These are phyloP conservation scores for Dissophora globulifera DNA, from an alignment of 192 early-diverging fungal species.

Conservation along the genomic window DNA sequence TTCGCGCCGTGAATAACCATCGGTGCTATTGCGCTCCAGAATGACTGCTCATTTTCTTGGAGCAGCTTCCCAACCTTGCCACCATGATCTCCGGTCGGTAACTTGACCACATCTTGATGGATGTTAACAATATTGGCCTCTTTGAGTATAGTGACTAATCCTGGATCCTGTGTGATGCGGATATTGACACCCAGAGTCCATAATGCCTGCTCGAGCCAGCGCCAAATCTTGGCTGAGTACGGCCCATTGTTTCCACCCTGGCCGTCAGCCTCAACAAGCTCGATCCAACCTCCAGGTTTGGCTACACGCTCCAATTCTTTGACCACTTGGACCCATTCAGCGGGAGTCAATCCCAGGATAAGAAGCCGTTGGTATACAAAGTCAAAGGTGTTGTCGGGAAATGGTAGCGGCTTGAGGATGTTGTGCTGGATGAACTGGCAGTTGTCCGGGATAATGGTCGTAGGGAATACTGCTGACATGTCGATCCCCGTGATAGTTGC, in stretches of 20 bases:
- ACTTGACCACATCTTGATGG: not conserved
- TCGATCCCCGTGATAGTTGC: conserved; percentile 58
- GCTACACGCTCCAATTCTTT: conserved; percentile 40
- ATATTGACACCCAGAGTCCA: conserved; percentile 6
- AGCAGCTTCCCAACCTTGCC: conserved; percentile 39
- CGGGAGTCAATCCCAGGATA: conserved; percentile 22
- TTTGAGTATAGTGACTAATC: conserved; percentile 1
- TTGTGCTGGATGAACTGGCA: conserved; percentile 35
- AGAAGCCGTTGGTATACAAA: conserved; percentile 50
- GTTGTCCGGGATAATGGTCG: conserved; percentile 49
- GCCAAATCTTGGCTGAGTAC: conserved; percentile 27
- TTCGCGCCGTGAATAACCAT: conserved; percentile 25
- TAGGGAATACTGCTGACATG: conserved; percentile 49
- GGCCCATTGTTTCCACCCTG: conserved; percentile 42
- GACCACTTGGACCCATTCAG: conserved; percentile 27
- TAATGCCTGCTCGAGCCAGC: conserved; percentile 21
- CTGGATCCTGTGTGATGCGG: not conserved
- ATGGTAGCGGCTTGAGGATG: conserved; percentile 30
- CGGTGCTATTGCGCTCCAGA: conserved; percentile 34
- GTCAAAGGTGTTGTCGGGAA: conserved; percentile 54
- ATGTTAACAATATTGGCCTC: conserved; percentile 20
- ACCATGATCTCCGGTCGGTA: conserved; percentile 32
- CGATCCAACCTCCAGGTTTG: conserved; percentile 50
- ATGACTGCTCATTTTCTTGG: conserved; percentile 32
- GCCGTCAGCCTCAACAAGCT: conserved; percentile 36